Conservation (phyloP, 352 stramenopile genomes). For the Sclerospora graminicola region DNA sequence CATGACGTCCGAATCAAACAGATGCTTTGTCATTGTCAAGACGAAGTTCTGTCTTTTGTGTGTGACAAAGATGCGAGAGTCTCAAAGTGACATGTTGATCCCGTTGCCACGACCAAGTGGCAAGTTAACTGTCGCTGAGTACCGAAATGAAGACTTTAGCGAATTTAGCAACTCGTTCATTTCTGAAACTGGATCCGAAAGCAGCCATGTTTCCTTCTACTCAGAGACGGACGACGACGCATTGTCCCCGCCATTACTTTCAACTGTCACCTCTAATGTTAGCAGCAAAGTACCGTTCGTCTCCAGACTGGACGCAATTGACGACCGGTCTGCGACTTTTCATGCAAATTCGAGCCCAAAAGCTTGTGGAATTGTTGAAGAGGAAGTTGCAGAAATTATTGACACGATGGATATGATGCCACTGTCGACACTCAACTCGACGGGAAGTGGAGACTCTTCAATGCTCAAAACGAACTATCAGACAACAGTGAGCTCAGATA, state of each 20-base stretch:
- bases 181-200: slow-evolving; percentile 44
- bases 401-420: slow-evolving; percentile 42
- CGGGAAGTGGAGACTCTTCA: background rate
- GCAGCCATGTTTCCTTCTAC: slow-evolving; percentile 24
- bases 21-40: slow-evolving; percentile 46
- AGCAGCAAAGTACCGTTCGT: slow-evolving; percentile 31
- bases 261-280: slow-evolving; percentile 11
- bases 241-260: slow-evolving; percentile 12
- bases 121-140: slow-evolving; percentile 18
- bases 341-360: slow-evolving; percentile 16
- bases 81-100: slow-evolving; percentile 11
- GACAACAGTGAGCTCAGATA: slow-evolving; percentile 4
- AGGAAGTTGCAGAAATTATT: slow-evolving; percentile 32
- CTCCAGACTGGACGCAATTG: slow-evolving; percentile 24
- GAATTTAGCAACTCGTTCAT: slow-evolving; percentile 19
- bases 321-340: slow-evolving; percentile 19
- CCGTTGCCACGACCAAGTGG: slow-evolving; percentile 16
- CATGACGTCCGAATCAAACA: slow-evolving; percentile 8
- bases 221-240: slow-evolving; percentile 20
- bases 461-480: slow-evolving; percentile 7
- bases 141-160: slow-evolving; percentile 7
- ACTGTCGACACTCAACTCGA: slow-evolving; percentile 5
- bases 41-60: slow-evolving; percentile 64
- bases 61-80: slow-evolving; percentile 46
- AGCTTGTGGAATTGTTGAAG: slow-evolving; percentile 7